Evolutionary conservation across 768 basidiomycete species (phyloP).

Genomic region (Mycena haematopus): DNA sequence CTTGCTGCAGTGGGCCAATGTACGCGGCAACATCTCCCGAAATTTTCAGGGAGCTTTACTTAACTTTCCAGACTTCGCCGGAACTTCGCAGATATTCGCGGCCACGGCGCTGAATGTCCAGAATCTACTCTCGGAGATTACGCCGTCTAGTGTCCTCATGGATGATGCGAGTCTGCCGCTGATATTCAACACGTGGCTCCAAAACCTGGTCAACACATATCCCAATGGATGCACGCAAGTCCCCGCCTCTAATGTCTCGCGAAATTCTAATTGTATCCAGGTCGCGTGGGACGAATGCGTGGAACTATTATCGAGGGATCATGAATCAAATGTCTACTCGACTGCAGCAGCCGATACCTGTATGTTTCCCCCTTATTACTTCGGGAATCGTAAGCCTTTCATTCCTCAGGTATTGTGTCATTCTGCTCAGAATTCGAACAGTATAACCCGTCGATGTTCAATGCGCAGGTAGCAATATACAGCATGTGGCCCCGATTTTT

Average conservation of each 20-base stretch:
- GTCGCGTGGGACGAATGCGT: slow-evolving; percentile 1
- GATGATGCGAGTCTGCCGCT: slow-evolving; percentile 11
- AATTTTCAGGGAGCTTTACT: neutral
- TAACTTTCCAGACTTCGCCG: neutral
- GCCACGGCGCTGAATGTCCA: slow-evolving; percentile 15
- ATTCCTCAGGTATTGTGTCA: neutral
- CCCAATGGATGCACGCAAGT: slow-evolving; percentile 7
- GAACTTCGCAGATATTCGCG: slow-evolving; percentile 2
- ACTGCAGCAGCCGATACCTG: neutral
- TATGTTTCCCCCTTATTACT: slow-evolving; percentile 6
- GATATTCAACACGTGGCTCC: slow-evolving; percentile 15
- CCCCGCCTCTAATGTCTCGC: too few relatives aligned
- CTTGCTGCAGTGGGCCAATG: slow-evolving; percentile 19
- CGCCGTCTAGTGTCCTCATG: neutral
- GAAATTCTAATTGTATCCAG: too few relatives aligned
- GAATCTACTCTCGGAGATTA: slow-evolving; percentile 15
- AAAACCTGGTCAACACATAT: slow-evolving; percentile 4
- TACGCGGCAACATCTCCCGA: neutral
- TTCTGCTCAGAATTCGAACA: neutral
- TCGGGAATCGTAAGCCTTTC: neutral
- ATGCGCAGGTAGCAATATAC: neutral
- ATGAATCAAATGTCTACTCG: neutral
- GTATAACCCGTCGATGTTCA: slow-evolving; percentile 20
- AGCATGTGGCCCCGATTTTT: neutral
- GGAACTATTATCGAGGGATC: neutral